Conservation (phyloP, 306 rosid genomes). For the Acacia confusa region DNA sequence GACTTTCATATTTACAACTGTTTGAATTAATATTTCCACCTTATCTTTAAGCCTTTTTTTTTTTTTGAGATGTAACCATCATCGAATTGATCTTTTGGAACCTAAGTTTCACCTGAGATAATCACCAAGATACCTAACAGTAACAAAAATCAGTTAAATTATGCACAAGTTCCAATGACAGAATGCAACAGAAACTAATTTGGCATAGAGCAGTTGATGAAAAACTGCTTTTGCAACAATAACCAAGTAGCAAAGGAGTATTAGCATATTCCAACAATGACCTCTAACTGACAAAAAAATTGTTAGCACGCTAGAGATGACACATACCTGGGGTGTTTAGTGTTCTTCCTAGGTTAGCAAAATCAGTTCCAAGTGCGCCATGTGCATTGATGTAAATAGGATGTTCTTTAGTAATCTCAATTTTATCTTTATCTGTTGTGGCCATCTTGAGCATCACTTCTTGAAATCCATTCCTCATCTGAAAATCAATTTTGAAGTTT, state of each 20-base stretch:
- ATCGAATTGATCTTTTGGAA: not conserved
- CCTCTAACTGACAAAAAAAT: not conserved
- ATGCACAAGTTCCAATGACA: not conserved
- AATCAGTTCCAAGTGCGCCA: slow-evolving; percentile 75
- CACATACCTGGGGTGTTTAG: slow-evolving; percentile 68
- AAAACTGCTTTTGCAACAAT: not conserved
- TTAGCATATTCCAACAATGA: not conserved
- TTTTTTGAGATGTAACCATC: not conserved
- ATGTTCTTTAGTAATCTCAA: slow-evolving; percentile 63
- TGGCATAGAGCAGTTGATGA: not conserved
- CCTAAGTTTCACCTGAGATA: not conserved
- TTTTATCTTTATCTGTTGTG: slow-evolving; percentile 44
- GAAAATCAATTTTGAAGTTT: slow-evolving; percentile 49
- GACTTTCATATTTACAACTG: not conserved
- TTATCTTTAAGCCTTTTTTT: not conserved
- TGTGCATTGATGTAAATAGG: slow-evolving; percentile 58
- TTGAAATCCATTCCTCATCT: slow-evolving; percentile 68
- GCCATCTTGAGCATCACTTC: slow-evolving; percentile 64
- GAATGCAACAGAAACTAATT: not conserved
- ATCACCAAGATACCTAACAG: not conserved
- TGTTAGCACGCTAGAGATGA: slow-evolving; percentile 15
- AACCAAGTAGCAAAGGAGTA: not conserved
- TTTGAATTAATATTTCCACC: not conserved
- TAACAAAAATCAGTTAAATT: not conserved
- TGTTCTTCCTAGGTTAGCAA: slow-evolving; percentile 67